These are phyloP conservation scores for Ustilago esculenta DNA, from an alignment of 1,284 basidiomycete species.

Conservation along the genomic window DNA sequence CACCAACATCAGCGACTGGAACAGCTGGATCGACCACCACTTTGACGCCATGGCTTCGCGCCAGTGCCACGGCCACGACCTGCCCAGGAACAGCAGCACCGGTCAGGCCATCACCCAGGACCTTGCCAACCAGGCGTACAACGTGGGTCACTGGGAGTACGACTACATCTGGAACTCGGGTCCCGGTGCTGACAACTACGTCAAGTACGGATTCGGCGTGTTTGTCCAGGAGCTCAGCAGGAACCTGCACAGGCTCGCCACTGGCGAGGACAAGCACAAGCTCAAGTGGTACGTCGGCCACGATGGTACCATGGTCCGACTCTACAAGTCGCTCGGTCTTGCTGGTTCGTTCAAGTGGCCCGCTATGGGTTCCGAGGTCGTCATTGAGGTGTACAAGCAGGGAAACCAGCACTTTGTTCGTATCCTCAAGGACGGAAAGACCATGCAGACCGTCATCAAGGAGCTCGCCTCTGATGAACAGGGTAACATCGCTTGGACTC, in stretches of 20 bases:
- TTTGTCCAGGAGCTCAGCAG: constrained; percentile 42
- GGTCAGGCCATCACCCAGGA: constrained; percentile 28
- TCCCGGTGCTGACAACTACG: constrained; percentile 46
- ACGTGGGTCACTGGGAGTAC: constrained; percentile 55
- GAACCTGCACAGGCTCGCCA: constrained; percentile 17
- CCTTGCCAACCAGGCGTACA: constrained; percentile 45
- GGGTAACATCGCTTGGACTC: constrained; percentile 16
- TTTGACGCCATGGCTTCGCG: constrained; percentile 50
- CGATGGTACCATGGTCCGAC: constrained; percentile 56
- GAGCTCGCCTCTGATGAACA: constrained; percentile 12
- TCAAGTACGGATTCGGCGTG: constrained; percentile 47
- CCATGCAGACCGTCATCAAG: constrained; percentile 23
- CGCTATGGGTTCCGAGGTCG: constrained; percentile 44
- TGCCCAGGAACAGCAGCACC: constrained; percentile 34
- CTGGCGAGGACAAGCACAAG: constrained; percentile 25
- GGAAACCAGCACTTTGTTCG: constrained; percentile 13
- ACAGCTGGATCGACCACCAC: constrained; percentile 70
- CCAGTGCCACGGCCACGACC: constrained; percentile 48
- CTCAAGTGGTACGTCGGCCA: constrained; percentile 51
- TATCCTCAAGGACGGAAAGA: constrained; percentile 33
- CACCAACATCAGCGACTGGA: constrained; percentile 69
- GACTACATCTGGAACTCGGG: constrained; percentile 58
- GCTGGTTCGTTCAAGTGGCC: constrained; percentile 44
- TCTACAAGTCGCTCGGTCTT: constrained; percentile 46
- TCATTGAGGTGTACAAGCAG: constrained; percentile 48